Percentiles rank a stretch among this genome's conserved stretches.
These are phyloP conservation scores for Mycothermus thermophilus DNA, from an alignment of 495 filamentous ascomycete species.

Conservation along the genomic window DNA sequence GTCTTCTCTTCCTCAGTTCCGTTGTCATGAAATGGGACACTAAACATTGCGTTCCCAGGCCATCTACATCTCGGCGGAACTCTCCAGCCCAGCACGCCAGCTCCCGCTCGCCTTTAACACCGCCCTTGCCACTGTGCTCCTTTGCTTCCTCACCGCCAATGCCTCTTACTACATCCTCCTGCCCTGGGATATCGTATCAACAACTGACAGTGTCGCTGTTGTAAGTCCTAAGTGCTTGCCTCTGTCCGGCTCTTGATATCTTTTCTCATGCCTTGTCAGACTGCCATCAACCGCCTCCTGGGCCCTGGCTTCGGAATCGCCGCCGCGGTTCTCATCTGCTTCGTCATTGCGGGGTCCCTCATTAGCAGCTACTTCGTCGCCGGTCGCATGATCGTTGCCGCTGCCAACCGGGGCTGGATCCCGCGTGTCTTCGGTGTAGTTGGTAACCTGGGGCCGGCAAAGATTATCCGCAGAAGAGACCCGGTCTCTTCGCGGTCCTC, in stretches of 20 bases:
- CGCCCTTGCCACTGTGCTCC: constrained; percentile 39
- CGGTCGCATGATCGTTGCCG: constrained; percentile 42
- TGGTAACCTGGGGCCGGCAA: constrained; percentile 20
- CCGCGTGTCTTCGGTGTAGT: constrained; percentile 30
- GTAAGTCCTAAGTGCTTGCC: constrained; percentile 30
- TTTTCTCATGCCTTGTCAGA: constrained; percentile 21
- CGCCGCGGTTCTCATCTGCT: constrained; percentile 36
- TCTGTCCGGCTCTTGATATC: neutral
- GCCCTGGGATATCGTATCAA: constrained; percentile 38
- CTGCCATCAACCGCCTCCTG: constrained; percentile 37
- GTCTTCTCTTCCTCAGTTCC: too few relatives aligned
- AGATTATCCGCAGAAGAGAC: neutral
- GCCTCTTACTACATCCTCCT: constrained; percentile 42
- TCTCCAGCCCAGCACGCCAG: constrained; percentile 34
- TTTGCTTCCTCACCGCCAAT: constrained; percentile 41
- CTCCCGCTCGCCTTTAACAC: constrained; percentile 43
- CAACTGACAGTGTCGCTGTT: constrained; percentile 41
- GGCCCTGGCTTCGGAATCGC: constrained; percentile 34
- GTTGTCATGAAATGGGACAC: too few relatives aligned
- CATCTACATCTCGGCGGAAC: constrained; percentile 41
- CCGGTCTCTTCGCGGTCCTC: too few relatives aligned
- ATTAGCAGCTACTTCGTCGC: constrained; percentile 44
- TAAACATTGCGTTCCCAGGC: too few relatives aligned
- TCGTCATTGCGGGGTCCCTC: constrained; percentile 39
- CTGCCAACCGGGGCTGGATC: constrained; percentile 38